Evolutionary conservation across 2,329 filamentous ascomycete species (phyloP), one percentile per base, ranked within the genome.

Genomic region (Ascochyta rabiei): DNA sequence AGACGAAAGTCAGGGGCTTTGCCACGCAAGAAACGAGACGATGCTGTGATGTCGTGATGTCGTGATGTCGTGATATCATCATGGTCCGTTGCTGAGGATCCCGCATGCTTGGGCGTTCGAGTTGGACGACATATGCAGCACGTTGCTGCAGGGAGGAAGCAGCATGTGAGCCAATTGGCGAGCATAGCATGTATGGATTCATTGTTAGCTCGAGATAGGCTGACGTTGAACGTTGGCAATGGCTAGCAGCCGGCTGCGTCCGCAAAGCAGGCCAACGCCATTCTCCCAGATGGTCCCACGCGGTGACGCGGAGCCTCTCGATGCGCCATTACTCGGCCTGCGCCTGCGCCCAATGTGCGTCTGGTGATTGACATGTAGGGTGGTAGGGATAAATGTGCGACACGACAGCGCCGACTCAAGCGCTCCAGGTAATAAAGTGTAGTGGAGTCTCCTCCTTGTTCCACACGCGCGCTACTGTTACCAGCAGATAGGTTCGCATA

Each of bases 201-300:
- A 66, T 70, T 70, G 69, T 67, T 64, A 63, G 60, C 60, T 68
- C 67, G 53, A 68, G 71, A 62, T 61, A 72, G 71, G 70, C 72
- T 74, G 72, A 72, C 70, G 58, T 60, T 49, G 65, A 63, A 69
- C 68, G 66, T 71, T 69, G 63, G 50, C 60, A 58, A 60, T 52
- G 58, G 63, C 64, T 68, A 67, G 63, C 46, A 65, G 56, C 63
- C 70, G 66, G 68, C 63, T 69, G 59, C 54, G 64, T 66, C 68
- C 67, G 69, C 58, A 48, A 48, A 53, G 45, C 59, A 59, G 35
- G 49, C 30, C 46, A 50, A 54, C 52, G 52, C 52, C 52, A 48
- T 49, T 34, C 30, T 37, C 12, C 34, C 45, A 48, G n/a, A 41
- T 26, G 23, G 49, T 44, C 28, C 44, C 34, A 55, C 44, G 23